Percentiles rank a stretch among this genome's conserved stretches.
phyloP scores from a whole-genome alignment of 352 stramenopile species.

The Phytophthora kernoviae region DNA sequence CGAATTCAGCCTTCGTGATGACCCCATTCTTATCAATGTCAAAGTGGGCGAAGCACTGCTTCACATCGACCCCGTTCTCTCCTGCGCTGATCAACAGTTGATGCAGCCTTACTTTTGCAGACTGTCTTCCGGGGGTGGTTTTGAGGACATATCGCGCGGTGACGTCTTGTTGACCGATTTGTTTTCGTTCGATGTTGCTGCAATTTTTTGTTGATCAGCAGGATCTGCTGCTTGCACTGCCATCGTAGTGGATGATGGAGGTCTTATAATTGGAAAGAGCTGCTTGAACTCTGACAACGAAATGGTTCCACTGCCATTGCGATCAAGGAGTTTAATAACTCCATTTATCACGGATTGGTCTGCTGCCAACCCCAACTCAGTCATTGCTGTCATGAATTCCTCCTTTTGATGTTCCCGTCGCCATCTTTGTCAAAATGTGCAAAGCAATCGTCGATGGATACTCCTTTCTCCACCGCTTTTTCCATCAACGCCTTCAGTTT shows the following conservation, averaged over 20 bases:
- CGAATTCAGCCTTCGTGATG: slow-evolving; percentile 61
- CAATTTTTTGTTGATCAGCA: background rate
- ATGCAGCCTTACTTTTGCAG: slow-evolving; percentile 27
- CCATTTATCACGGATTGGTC: slow-evolving; percentile 38
- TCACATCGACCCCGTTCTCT: slow-evolving; percentile 38
- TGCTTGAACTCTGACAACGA: slow-evolving; percentile 66
- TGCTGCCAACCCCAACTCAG: slow-evolving; percentile 49
- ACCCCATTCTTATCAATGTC: slow-evolving; percentile 48
- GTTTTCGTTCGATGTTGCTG: background rate
- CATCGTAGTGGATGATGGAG: background rate
- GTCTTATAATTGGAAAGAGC: slow-evolving; percentile 43
- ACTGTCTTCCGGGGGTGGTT: too few relatives aligned
- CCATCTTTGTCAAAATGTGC: slow-evolving; percentile 87
- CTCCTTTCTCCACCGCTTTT: slow-evolving; percentile 46
- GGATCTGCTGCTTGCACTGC: background rate
- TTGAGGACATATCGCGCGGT: too few relatives aligned
- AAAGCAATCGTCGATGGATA: slow-evolving; percentile 70
- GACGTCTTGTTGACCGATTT: background rate
- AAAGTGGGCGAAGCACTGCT: slow-evolving; percentile 59
- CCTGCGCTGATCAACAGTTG: slow-evolving; percentile 36
- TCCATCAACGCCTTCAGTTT: slow-evolving; percentile 52
- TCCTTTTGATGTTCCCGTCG: slow-evolving; percentile 61
- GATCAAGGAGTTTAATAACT: slow-evolving; percentile 59
- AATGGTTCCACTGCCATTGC: slow-evolving; percentile 67
- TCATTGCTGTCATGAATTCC: slow-evolving; percentile 67